These are phyloP conservation scores for Aspergillus floridensis DNA, from an alignment of 2,329 filamentous ascomycete genomes.

Conservation along the genomic window DNA sequence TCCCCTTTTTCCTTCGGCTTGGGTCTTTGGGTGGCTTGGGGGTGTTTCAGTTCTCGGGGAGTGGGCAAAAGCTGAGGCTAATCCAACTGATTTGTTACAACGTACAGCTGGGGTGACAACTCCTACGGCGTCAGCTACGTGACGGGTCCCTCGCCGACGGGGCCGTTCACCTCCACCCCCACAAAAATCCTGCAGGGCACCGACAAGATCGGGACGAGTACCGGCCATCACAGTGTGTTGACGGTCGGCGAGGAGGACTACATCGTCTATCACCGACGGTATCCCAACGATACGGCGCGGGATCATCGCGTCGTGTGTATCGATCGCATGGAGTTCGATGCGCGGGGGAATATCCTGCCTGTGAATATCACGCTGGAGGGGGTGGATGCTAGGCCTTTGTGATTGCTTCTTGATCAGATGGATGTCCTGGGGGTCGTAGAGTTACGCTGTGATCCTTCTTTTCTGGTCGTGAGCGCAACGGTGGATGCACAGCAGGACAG, in stretches of 20 bases:
- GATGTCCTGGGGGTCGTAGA: too few species aligned
- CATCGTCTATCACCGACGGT: conserved; percentile 49
- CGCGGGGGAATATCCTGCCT: conserved; percentile 43
- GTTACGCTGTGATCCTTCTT: not conserved
- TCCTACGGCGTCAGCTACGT: conserved; percentile 49
- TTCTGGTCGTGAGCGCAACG: too few species aligned
- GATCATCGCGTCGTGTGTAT: conserved; percentile 51
- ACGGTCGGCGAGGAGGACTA: conserved; percentile 43
- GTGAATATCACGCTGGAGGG: conserved; percentile 41
- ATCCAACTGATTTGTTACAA: not conserved
- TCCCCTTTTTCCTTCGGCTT: not conserved
- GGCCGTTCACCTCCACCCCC: conserved; percentile 42
- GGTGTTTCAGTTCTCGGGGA: too few species aligned
- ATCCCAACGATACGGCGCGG: conserved; percentile 44
- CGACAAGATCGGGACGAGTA: conserved; percentile 29
- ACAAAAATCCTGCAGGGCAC: conserved; percentile 38
- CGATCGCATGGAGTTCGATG: conserved; percentile 50
- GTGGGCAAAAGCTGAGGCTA: too few species aligned
- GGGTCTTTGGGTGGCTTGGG: not conserved
- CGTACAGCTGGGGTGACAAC: conserved; percentile 44
- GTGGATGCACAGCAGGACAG: too few species aligned
- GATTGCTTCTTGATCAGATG: not conserved
- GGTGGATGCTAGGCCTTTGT: conserved; percentile 21
- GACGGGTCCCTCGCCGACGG: conserved; percentile 40
- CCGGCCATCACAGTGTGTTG: conserved; percentile 46